Base-by-base conservation (phyloP, 1,139 yeast species). In the Suhomyces bokatorum region DNA sequence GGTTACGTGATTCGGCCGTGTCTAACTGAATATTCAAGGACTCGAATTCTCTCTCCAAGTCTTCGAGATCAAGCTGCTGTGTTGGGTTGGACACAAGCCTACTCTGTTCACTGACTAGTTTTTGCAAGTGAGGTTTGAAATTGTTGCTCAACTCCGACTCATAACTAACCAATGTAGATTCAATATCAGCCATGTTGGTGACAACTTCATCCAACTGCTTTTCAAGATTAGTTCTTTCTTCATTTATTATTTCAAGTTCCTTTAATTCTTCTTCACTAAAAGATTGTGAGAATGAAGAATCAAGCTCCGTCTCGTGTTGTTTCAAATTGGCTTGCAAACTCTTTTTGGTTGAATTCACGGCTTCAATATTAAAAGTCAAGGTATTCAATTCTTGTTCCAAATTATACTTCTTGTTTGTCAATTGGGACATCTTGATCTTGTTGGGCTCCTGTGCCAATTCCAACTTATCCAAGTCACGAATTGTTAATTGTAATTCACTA, bases 111-210 rank as follows among this genome's bases (percentile, higher is more conserved):
- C 64, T 67, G 11, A 80, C 52, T 14, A 80, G 62, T 41, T 75
- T 73, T 1, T 49, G 47, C 32, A 67, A 52, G 44, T 62, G 63
- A 0, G 74, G 74, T 29, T 50, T 54, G 42, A 58, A 68, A 43
- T 77, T 83, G 38, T 82, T 82, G 13, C 70, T 64, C 40, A 88
- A 62, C 51, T 85, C 90, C 5, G 87, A 75, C 43, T 80, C 80
- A 24, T 79, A 58, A 4, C 67, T 63, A 1, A 81, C 74, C n/a
- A 79, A 64, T 16, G 68, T 66, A 7, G 81, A 66, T 46, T 85
- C 87, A 16, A 81, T 51, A 7, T 68, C 74, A 2, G 79, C 64
- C 24, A 83, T 64, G 40, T 70, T 59, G 9, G 71, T 73, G 0
- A 76, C 75, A 0, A 77, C 59, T 4, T 60, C 56, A 48, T 75